Evolutionary conservation across 108 stramenopile genomes (phyloP).

Genomic region (Parietichytrium sp.): DNA sequence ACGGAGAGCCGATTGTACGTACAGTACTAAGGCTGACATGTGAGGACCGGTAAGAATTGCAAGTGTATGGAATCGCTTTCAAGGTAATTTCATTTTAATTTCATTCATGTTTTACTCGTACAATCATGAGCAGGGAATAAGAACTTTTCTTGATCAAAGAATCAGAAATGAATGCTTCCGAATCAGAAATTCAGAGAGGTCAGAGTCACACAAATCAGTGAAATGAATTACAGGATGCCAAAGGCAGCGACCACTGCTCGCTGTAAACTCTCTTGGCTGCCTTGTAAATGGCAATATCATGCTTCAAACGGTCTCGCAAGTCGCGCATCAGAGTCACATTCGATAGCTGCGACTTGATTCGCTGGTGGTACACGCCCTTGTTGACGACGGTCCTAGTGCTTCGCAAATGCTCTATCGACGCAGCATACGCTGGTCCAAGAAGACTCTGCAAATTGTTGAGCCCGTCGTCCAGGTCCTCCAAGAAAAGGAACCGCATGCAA

Average conservation of each 20-base stretch:
- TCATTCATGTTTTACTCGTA: too few species aligned
- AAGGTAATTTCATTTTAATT: too few species aligned
- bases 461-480: slow-evolving; percentile 10
- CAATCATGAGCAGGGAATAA: too few species aligned
- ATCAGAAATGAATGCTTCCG: too few species aligned
- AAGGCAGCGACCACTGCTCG: not conserved
- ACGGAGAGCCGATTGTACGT: too few species aligned
- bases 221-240: slow-evolving; percentile 19
- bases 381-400: not conserved
- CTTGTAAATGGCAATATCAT: not conserved
- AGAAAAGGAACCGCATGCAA: not conserved
- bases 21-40: too few species aligned
- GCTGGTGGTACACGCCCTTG: not conserved
- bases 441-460: not conserved
- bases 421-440: not conserved
- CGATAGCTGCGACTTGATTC: not conserved
- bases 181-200: too few species aligned
- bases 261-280: slow-evolving; percentile 4
- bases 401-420: not conserved
- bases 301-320: not conserved
- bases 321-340: not conserved
- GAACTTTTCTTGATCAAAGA: too few species aligned
- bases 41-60: too few species aligned
- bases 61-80: too few species aligned
- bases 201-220: too few species aligned